These are phyloP conservation scores for Boletus rex-veris DNA, from an alignment of 768 basidiomycete genomes.

Conservation along the genomic window DNA sequence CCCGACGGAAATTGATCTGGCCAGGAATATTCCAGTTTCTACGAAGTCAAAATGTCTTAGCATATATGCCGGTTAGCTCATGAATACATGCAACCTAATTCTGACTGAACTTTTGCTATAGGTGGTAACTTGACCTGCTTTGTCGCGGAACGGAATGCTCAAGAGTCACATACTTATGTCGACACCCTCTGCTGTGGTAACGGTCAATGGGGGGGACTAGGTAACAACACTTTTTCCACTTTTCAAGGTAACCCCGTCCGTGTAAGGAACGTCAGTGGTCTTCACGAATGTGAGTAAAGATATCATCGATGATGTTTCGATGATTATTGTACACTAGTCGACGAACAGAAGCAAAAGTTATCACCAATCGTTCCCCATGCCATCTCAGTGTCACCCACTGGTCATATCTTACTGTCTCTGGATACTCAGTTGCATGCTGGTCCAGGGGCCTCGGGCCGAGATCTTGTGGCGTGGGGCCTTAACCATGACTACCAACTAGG, in stretches of 20 bases:
- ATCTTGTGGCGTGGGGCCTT: conserved; percentile 70
- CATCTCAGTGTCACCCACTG: conserved; percentile 67
- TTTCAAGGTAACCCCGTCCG: conserved; percentile 67
- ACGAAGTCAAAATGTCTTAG: conserved; percentile 58
- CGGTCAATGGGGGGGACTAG: conserved; percentile 79
- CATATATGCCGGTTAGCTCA: conserved; percentile 56
- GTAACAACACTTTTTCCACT: conserved; percentile 59
- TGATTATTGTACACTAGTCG: conserved; percentile 42
- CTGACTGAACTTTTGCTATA: conserved; percentile 20
- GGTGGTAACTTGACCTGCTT: conserved; percentile 80
- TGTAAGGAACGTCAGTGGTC: conserved; percentile 76
- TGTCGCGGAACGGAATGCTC: conserved; percentile 54
- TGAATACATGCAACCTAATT: neutral
- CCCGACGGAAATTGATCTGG: conserved; percentile 82
- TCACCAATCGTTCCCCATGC: conserved; percentile 60
- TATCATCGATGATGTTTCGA: neutral
- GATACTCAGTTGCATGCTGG: conserved; percentile 53
- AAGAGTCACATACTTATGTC: conserved; percentile 35
- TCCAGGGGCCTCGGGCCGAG: conserved; percentile 52
- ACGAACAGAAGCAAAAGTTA: conserved; percentile 56
- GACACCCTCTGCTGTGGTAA: conserved; percentile 77
- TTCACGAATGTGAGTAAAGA: conserved; percentile 73
- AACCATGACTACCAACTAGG: conserved; percentile 75
- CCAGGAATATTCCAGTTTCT: conserved; percentile 49
- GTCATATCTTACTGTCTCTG: conserved; percentile 73